phyloP scores from a whole-genome alignment of 2,329 filamentous ascomycete genomes.

The Aspergillus awamori region DNA sequence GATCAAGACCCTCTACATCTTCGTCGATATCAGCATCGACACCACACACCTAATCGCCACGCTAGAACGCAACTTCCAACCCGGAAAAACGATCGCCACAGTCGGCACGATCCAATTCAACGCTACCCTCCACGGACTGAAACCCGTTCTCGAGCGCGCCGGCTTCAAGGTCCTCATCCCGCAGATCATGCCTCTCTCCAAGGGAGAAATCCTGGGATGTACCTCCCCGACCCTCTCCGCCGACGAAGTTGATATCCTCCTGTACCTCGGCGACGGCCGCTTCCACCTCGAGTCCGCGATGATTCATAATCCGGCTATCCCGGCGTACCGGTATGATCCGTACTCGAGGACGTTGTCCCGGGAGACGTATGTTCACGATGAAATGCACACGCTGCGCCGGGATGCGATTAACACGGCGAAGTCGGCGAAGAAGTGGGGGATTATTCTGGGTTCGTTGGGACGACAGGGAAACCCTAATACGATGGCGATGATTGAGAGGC shows the following conservation, averaged over 20 bases:
- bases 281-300: slow-evolving; percentile 98
- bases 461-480: slow-evolving; percentile 96
- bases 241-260: slow-evolving; percentile 70
- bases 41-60: slow-evolving; percentile 83
- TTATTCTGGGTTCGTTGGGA: slow-evolving; percentile 90
- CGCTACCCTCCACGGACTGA: slow-evolving; percentile 86
- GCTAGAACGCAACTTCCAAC: slow-evolving; percentile 81
- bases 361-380: slow-evolving; percentile 87
- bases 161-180: slow-evolving; percentile 86
- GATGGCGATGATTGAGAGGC: slow-evolving; percentile 79
- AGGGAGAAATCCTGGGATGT: slow-evolving; percentile 96
- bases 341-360: slow-evolving; percentile 90
- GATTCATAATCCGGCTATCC: slow-evolving; percentile 92
- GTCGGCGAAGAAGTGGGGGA: slow-evolving; percentile 83
- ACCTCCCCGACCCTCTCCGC: slow-evolving; percentile 76
- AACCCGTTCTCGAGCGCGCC: slow-evolving; percentile 73
- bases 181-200: slow-evolving; percentile 88
- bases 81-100: slow-evolving; percentile 84
- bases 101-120: slow-evolving; percentile 99
- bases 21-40: slow-evolving; percentile 97
- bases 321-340: slow-evolving; percentile 94
- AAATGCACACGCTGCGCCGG: slow-evolving; percentile 80
- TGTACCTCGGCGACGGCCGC: slow-evolving; percentile 88
- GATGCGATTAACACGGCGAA: slow-evolving; percentile 76
- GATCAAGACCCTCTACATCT: slow-evolving; percentile 97